A percentile compares a stretch with the other conserved stretches of the same genome.
phyloP scores from a whole-genome alignment of 768 basidiomycete genomes.

The Pluteus cervinus region DNA sequence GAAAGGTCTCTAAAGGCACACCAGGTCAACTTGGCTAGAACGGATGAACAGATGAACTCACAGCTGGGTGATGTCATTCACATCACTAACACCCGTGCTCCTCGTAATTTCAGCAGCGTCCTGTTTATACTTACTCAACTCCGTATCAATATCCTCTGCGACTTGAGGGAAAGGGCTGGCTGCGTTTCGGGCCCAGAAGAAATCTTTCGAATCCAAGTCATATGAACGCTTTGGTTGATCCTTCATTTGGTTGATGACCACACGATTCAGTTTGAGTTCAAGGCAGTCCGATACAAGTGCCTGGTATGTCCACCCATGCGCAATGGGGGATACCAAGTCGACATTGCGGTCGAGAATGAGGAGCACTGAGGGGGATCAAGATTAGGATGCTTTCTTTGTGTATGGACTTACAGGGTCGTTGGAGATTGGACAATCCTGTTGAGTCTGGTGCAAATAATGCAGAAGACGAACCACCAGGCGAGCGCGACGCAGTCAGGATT shows the following conservation, averaged over 20 bases:
- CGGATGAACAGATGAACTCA: conserved; percentile 29
- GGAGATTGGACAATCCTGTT: conserved; percentile 78
- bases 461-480: conserved; percentile 37
- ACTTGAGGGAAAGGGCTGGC: conserved; percentile 97
- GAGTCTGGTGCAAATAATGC: conserved; percentile 77
- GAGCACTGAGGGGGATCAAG: conserved; percentile 51
- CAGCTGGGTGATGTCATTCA: conserved; percentile 94
- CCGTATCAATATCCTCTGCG: conserved; percentile 92
- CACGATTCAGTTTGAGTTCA: conserved; percentile 93
- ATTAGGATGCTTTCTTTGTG: conserved; percentile 1
- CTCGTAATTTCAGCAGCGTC: conserved; percentile 97
- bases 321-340: conserved; percentile 88
- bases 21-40: conserved; percentile 1
- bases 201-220: conserved; percentile 96
- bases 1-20: conserved; percentile 66
- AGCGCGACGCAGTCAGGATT: conserved; percentile 62
- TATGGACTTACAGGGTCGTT: conserved; percentile 68
- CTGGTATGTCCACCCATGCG: conserved; percentile 99
- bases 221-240: conserved; percentile 71
- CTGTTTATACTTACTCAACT: conserved; percentile 88
- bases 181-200: conserved; percentile 98
- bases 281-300: conserved; percentile 96
- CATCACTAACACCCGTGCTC: conserved; percentile 92
- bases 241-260: conserved; percentile 64
- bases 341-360: conserved; percentile 93